phyloP scores from a whole-genome alignment of 106 monocot species.

The Platanthera guangdongensis region DNA sequence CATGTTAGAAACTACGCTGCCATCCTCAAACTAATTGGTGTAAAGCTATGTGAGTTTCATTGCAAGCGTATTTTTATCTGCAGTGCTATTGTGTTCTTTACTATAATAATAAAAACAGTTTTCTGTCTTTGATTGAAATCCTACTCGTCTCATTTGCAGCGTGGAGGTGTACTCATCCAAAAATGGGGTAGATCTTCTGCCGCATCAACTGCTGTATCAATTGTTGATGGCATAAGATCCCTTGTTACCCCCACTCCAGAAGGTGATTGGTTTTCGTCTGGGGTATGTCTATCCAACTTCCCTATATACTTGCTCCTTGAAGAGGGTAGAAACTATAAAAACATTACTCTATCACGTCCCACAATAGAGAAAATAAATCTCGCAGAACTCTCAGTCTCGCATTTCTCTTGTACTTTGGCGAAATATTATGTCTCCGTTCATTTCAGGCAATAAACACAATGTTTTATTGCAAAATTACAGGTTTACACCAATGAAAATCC shows the following conservation, averaged over 20 bases:
- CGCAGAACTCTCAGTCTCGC: background rate
- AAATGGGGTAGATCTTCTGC: constrained; percentile 99
- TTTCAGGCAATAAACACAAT: background rate
- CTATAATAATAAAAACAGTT: background rate
- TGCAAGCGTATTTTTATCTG: too few relatives aligned
- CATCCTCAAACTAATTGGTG: too few relatives aligned
- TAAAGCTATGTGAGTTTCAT: too few relatives aligned
- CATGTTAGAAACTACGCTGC: too few relatives aligned
- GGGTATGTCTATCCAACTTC: constrained; percentile 39
- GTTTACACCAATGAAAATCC: constrained; percentile 91
- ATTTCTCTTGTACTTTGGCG: background rate
- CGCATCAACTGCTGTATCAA: constrained; percentile 92
- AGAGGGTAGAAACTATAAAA: background rate
- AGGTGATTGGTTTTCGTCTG: constrained; percentile 96
- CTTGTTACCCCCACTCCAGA: constrained; percentile 82
- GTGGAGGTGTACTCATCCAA: constrained; percentile 86
- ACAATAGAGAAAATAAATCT: background rate
- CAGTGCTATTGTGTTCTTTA: background rate
- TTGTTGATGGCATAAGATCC: constrained; percentile 88
- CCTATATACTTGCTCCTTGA: background rate
- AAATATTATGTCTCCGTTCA: background rate
- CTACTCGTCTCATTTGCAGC: constrained; percentile 28
- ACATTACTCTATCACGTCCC: background rate
- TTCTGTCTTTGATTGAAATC: background rate
- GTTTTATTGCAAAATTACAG: constrained; percentile 21